Conservation (phyloP, 495 filamentous ascomycete genomes). For the Hypomontagnella monticulosa region DNA sequence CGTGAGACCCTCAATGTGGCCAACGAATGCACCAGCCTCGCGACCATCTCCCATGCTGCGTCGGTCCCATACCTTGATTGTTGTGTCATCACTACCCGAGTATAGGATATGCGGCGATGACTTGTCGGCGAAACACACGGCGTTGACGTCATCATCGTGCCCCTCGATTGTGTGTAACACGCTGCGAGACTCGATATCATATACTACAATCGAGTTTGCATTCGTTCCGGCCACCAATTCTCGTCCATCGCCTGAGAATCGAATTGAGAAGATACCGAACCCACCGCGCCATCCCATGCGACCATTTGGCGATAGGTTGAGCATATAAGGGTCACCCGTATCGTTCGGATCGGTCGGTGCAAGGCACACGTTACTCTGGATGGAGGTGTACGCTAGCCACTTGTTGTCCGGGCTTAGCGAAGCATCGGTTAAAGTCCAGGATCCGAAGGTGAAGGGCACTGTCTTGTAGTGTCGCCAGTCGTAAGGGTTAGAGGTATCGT, state of each 20-base stretch:
- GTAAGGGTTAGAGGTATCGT: slow-evolving; percentile 96
- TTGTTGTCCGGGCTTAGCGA: slow-evolving; percentile 90
- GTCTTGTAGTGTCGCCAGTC: slow-evolving; percentile 97
- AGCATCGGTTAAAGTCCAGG: slow-evolving; percentile 97
- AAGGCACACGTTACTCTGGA: slow-evolving; percentile 81
- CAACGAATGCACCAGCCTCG: slow-evolving; percentile 90
- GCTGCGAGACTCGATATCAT: slow-evolving; percentile 83
- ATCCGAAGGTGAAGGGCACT: slow-evolving; percentile 81
- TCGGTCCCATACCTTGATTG: slow-evolving; percentile 96
- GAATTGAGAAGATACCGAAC: slow-evolving; percentile 83
- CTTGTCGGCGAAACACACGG: slow-evolving; percentile 92
- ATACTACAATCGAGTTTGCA: slow-evolving; percentile 83
- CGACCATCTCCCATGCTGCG: slow-evolving; percentile 87
- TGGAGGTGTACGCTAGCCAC: slow-evolving; percentile 88
- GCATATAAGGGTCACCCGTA: slow-evolving; percentile 74
- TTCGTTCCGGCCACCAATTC: slow-evolving; percentile 91
- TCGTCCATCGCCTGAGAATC: slow-evolving; percentile 92
- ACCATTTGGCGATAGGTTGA: slow-evolving; percentile 72
- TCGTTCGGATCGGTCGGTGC: slow-evolving; percentile 87
- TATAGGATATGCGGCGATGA: slow-evolving; percentile 94
- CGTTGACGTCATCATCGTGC: slow-evolving; percentile 92
- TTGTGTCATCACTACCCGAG: slow-evolving; percentile 94
- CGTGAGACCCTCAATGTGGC: slow-evolving; percentile 93
- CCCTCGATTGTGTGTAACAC: slow-evolving; percentile 78
- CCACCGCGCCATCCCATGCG: slow-evolving; percentile 52